Base-by-base conservation (phyloP, 192 early-diverging fungal genomes). In the Backusella circina region DNA sequence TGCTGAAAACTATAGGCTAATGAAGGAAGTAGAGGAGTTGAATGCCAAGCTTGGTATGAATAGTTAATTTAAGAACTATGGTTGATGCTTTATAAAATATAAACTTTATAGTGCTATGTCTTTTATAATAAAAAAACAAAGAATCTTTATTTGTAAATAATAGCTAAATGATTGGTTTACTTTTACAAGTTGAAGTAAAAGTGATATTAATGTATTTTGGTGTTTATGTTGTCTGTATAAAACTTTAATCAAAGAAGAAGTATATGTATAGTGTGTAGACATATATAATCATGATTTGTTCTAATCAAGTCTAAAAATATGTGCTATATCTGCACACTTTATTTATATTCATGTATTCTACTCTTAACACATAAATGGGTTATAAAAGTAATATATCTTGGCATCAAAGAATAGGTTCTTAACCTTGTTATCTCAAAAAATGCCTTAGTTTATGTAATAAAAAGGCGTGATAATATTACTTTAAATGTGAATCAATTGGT, bases 21-120 rank as follows among this genome's bases (percentile, higher is more conserved):
- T 87, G 72, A 91, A 89, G 74, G 89, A 92, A 80, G 82, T 91
- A 21, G 89, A 90, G 73, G 90, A 92, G 71, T 77, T 91, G 64
- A 88, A 88, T 35, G 89, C 87, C 26, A 92, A 90, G 71, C 78
- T 92, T 64, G 86, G 86, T 21, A 83, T 90, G 77, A 68, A 38
- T 3, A 47, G 16, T 47, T 47, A 5, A 35, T 35, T 35, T 5
- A 35, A 5, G 33, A 35, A n/a, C n/a, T n/a, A n/a, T n/a, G n/a
- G 33, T 3, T 3, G 33, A 2, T 35, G 33, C 33, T 3, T 3
- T 35, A 35, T 5, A 35, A 35, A 3, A 35, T 35, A 35, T 35
- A 5, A n/a, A 18, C 18, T 47, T n/a, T 6, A 47, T 41, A 47
- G 5, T 5, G 44, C 33, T 41, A 41, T 3, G 9, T 13, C 13